Percentiles rank a stretch among this genome's conserved stretches.
These are phyloP conservation scores for Phyllosticta citriasiana DNA, from an alignment of 2,329 filamentous ascomycete genomes.

Conservation along the genomic window DNA sequence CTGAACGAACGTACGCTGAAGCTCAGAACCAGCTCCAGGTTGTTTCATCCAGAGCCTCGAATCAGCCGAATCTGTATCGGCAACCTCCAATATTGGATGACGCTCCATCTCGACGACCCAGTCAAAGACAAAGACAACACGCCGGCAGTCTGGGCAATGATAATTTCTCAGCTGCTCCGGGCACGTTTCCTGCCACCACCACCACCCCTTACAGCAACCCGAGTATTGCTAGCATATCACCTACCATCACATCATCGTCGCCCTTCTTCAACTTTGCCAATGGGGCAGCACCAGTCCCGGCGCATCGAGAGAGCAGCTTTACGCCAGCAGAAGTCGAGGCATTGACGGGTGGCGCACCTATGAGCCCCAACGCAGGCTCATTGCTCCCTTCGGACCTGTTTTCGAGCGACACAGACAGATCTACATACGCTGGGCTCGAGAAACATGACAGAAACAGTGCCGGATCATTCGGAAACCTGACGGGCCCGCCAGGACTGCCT, in stretches of 20 bases:
- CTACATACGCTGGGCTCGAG: slow-evolving; percentile 23
- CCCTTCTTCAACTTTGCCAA: slow-evolving; percentile 50
- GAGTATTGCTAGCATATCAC: slow-evolving; percentile 37
- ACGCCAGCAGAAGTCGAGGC: slow-evolving; percentile 53
- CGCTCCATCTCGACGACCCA: slow-evolving; percentile 28
- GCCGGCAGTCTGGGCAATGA: slow-evolving; percentile 15
- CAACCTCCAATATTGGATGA: slow-evolving; percentile 19
- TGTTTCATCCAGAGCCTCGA: slow-evolving; percentile 27
- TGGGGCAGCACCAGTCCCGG: slow-evolving; percentile 39
- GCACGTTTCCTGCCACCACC: slow-evolving; percentile 4
- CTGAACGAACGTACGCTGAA: slow-evolving; percentile 29
- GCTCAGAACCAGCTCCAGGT: slow-evolving; percentile 32
- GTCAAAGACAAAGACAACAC: slow-evolving; percentile 28
- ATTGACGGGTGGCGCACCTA: slow-evolving; percentile 54
- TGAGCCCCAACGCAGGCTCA: slow-evolving; percentile 67
- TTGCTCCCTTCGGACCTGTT: slow-evolving; percentile 61
- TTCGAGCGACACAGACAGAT: slow-evolving; percentile 51
- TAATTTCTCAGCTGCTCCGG: slow-evolving; percentile 31
- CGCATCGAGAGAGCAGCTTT: slow-evolving; percentile 6
- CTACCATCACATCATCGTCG: slow-evolving; percentile 41
- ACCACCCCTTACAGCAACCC: slow-evolving; percentile 37
- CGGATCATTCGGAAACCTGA: slow-evolving; percentile 14
- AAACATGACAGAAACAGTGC: slow-evolving; percentile 20
- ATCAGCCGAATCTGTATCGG: slow-evolving; percentile 24
- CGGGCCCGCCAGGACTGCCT: slow-evolving; percentile 20